phyloP scores from a whole-genome alignment of 768 basidiomycete species.

The Rhizopogon salebrosus region DNA sequence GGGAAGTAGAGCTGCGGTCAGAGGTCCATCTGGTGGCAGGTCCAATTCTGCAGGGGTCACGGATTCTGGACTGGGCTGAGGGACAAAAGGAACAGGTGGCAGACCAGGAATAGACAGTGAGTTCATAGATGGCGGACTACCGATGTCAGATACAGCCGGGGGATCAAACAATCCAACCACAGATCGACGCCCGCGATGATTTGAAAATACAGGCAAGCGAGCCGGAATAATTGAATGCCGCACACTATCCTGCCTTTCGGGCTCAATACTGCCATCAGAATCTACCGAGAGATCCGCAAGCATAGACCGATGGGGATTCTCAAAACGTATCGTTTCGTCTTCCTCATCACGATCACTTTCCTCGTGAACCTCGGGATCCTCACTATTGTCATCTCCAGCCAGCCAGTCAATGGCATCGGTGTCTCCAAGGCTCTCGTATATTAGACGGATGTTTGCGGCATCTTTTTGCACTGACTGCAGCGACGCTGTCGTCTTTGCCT shows the following conservation, averaged over 20 bases:
- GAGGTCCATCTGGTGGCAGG: slow-evolving; percentile 14
- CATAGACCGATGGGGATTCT: slow-evolving; percentile 22
- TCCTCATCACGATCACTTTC: slow-evolving; percentile 21
- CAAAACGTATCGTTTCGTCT: slow-evolving; percentile 28
- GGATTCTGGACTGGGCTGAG: slow-evolving; percentile 23
- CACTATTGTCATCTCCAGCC: slow-evolving; percentile 41
- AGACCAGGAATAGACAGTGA: slow-evolving; percentile 30
- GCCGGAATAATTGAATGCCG: slow-evolving; percentile 9
- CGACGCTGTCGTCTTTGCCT: slow-evolving; percentile 53
- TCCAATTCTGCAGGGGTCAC: slow-evolving; percentile 9
- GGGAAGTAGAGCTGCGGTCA: slow-evolving; percentile 7
- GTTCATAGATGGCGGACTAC: slow-evolving; percentile 17
- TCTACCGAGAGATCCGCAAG: slow-evolving; percentile 17
- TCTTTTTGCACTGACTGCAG: slow-evolving; percentile 69
- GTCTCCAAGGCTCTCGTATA: slow-evolving; percentile 65
- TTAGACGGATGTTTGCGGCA: slow-evolving; percentile 60
- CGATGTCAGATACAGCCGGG: slow-evolving; percentile 9
- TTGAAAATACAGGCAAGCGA: slow-evolving; percentile 12
- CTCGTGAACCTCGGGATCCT: slow-evolving; percentile 16
- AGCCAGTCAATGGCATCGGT: slow-evolving; percentile 36
- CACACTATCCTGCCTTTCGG: slow-evolving; percentile 23
- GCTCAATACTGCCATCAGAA: slow-evolving; percentile 15
- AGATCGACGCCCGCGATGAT: slow-evolving; percentile 40
- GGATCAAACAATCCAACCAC: slow-evolving; percentile 61
- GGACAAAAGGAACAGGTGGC: slow-evolving; percentile 30